Conservation (phyloP, 192 early-diverging fungal species). For the Radiomyces spectabilis region DNA sequence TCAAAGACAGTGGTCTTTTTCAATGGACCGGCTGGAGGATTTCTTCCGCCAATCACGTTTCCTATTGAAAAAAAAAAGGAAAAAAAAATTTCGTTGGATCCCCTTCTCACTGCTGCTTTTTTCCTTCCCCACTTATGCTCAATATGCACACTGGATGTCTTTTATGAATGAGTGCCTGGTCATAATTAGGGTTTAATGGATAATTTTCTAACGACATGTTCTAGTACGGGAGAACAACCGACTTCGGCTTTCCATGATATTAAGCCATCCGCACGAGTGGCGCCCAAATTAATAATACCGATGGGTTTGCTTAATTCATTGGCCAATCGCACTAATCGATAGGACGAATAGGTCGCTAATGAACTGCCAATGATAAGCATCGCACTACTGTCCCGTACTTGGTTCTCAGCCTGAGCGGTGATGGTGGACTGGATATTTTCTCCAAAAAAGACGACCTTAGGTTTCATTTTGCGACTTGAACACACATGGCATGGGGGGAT, state of each 20-base stretch:
- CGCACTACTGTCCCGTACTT: constrained; percentile 51
- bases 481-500: constrained; percentile 71
- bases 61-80: constrained; percentile 3
- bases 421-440: constrained; percentile 62
- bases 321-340: constrained; percentile 63
- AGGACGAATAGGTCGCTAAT: constrained; percentile 78
- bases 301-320: constrained; percentile 52
- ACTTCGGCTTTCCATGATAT: constrained; percentile 40
- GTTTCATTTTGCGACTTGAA: constrained; percentile 55
- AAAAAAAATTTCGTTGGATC: too few relatives aligned
- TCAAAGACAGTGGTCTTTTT: background rate
- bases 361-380: constrained; percentile 78
- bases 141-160: too few relatives aligned
- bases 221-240: constrained; percentile 26
- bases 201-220: constrained; percentile 5
- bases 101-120: too few relatives aligned
- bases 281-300: constrained; percentile 66
- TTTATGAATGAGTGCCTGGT: too few relatives aligned
- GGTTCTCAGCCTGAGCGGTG: constrained; percentile 44
- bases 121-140: too few relatives aligned
- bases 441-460: constrained; percentile 85
- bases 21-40: too few relatives aligned
- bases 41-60: too few relatives aligned
- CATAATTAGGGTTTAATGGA: too few relatives aligned
- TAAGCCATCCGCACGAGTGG: constrained; percentile 64